Evolutionary conservation across 768 basidiomycete genomes (phyloP).

Genomic region (Collybia sp.): DNA sequence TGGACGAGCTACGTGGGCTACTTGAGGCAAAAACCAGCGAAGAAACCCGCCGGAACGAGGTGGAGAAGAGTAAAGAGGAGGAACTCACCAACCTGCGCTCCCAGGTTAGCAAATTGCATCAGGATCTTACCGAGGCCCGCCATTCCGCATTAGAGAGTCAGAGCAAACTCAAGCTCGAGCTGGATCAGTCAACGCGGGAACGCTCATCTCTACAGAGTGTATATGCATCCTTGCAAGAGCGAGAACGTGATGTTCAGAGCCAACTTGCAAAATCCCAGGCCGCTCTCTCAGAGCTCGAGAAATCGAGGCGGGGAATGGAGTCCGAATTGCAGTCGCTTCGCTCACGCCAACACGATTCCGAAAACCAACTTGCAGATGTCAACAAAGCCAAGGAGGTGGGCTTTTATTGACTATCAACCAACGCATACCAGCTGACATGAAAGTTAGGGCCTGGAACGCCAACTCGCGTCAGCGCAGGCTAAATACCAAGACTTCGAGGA

Average conservation of each 20-base stretch:
- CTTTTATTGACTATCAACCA: slow-evolving; percentile 3
- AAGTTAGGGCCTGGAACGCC: slow-evolving; percentile 67
- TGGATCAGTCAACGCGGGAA: slow-evolving; percentile 61
- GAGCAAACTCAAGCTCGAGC: slow-evolving; percentile 71
- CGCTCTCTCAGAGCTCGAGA: slow-evolving; percentile 56
- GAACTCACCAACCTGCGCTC: slow-evolving; percentile 72
- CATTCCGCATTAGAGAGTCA: slow-evolving; percentile 58
- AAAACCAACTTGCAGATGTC: slow-evolving; percentile 58
- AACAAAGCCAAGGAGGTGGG: slow-evolving; percentile 71
- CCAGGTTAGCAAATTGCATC: slow-evolving; percentile 56
- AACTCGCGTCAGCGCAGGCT: slow-evolving; percentile 63
- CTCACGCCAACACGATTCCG: slow-evolving; percentile 62
- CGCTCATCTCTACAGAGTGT: slow-evolving; percentile 53
- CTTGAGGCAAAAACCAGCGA: slow-evolving; percentile 85
- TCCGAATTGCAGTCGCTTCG: slow-evolving; percentile 71
- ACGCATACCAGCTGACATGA: slow-evolving; percentile 3
- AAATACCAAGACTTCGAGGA: slow-evolving; percentile 90
- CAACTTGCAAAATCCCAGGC: slow-evolving; percentile 45
- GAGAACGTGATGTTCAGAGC: slow-evolving; percentile 48
- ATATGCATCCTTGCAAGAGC: slow-evolving; percentile 61
- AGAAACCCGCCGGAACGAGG: slow-evolving; percentile 78
- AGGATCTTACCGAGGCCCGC: slow-evolving; percentile 64
- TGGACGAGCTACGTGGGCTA: slow-evolving; percentile 81
- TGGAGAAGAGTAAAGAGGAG: slow-evolving; percentile 81
- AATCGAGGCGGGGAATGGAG: slow-evolving; percentile 59